These are phyloP conservation scores for Bruguiera hainesii DNA, from an alignment of 441 rosid genomes.

Conservation along the genomic window DNA sequence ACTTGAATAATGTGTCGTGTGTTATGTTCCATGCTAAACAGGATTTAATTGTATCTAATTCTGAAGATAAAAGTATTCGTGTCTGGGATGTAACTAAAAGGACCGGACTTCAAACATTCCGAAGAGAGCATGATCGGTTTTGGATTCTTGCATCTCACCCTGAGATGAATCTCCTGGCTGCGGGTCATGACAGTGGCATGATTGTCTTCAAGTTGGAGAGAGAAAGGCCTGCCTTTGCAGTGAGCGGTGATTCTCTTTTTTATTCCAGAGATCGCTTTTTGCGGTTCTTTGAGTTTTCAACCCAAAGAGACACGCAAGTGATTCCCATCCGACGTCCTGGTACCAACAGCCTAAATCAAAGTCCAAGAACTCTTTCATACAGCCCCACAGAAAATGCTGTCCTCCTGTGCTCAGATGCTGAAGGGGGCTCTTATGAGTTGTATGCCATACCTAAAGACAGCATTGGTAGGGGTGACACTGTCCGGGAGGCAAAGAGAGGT, in stretches of 20 bases:
- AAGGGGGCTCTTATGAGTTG: constrained; percentile 77
- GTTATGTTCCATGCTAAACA: constrained; percentile 73
- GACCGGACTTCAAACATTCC: constrained; percentile 66
- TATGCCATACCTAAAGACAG: constrained; percentile 54
- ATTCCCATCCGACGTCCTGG: constrained; percentile 68
- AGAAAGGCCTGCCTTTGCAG: constrained; percentile 73
- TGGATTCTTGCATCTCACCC: constrained; percentile 79
- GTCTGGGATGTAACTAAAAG: constrained; percentile 81
- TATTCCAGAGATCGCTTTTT: constrained; percentile 62
- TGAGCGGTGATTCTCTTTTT: constrained; percentile 58
- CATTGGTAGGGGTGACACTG: constrained; percentile 50
- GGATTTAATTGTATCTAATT: constrained; percentile 73
- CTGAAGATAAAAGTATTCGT: constrained; percentile 76
- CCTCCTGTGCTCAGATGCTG: constrained; percentile 62
- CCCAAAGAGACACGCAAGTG: constrained; percentile 54
- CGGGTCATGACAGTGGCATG: constrained; percentile 86
- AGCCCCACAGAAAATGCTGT: constrained; percentile 69
- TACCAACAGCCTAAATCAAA: constrained; percentile 54
- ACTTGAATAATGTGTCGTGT: constrained; percentile 70
- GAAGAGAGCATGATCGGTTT: constrained; percentile 69
- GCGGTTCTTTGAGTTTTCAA: constrained; percentile 58
- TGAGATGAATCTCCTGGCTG: constrained; percentile 71
- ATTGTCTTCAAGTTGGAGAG: constrained; percentile 77
- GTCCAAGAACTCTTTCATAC: constrained; percentile 66
- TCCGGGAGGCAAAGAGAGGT: constrained; percentile 70